Conservation (phyloP, 2,329 filamentous ascomycete genomes). For the Pseudofabraea citricarpa region DNA sequence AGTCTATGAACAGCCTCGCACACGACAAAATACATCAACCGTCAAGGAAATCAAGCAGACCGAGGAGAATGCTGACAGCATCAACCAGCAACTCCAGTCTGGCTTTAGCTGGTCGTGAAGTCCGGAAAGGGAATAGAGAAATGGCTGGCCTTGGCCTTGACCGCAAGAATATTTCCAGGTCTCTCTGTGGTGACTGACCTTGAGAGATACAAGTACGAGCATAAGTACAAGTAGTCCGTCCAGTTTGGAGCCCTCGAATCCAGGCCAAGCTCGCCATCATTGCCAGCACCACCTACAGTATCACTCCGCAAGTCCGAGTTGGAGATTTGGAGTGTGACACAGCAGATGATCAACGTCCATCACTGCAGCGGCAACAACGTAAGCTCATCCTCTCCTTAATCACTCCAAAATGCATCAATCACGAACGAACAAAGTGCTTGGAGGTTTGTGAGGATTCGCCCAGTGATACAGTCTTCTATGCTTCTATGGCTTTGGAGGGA, state of each 20-base stretch:
- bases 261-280: constrained; percentile 94
- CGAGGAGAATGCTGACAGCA: constrained; percentile 73
- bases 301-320: constrained; percentile 59
- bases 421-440: too few species aligned
- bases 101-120: constrained; percentile 60
- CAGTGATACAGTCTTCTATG: constrained; percentile 84
- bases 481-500: constrained; percentile 76
- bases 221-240: too few species aligned
- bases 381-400: constrained; percentile 46
- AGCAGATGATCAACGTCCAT: constrained; percentile 93
- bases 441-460: constrained; percentile 48
- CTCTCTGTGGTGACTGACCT: too few species aligned
- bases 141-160: too few species aligned
- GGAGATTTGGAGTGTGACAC: constrained; percentile 76
- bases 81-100: constrained; percentile 61
- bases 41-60: constrained; percentile 77
- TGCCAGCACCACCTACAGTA: constrained; percentile 82
- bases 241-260: too few species aligned
- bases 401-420: too few species aligned
- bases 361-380: constrained; percentile 99
- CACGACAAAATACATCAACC: constrained; percentile 29
- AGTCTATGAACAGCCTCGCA: neutral
- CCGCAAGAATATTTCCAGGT: too few species aligned
- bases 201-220: too few species aligned
- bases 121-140: constrained; percentile 58